Evolutionary conservation across 1,139 yeast species (phyloP), one percentile per base, ranked within the genome.

Genomic region (Sugiyamaella castrensis): DNA sequence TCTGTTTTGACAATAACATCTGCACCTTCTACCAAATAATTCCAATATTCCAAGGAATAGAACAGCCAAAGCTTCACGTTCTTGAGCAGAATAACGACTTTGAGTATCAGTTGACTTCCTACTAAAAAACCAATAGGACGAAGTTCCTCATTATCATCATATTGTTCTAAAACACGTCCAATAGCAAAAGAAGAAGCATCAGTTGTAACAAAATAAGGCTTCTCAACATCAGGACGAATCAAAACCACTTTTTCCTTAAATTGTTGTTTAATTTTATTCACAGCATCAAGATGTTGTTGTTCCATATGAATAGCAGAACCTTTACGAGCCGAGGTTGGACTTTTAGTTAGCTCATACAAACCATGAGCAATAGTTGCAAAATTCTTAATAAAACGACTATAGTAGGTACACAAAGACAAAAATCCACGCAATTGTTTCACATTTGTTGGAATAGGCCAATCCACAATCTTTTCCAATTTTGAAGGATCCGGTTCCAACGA

Each of bases 61-160:
- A 13, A 35, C 6, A 12, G 38, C 38, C 3, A 35, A 7, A 13
- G 19, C 13, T 35, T 35, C 38, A 35, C 38, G 38, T 24, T 35
- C 38, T 35, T 35, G 38, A 35, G 38, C 38, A 3, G 38, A 35
- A 35, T 35, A 35, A 15, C 19, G 13, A 5, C 16, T n/a, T 15
- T 35, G 19, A n/a, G 38, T 37, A 12, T 13, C 15, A 13, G 4
- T 37, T 2, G 15, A 6, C 31, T 37, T 37, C 5, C 8, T 16
- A 19, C 40, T 37, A 19, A 19, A 16, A 37, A 37, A 37, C 31
- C 40, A 13, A 37, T 37, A 19, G 40, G 40, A 12, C 19, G 40
- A 11, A 15, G 28, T 3, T 19, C 3, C 3, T 10, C 35, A 4
- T 15, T 7, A 35, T 24, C 16, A n/a, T 35, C n/a, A 5, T 35